Evolutionary conservation across 345 rosid species (phyloP).

Genomic region (Theobroma cacao): DNA sequence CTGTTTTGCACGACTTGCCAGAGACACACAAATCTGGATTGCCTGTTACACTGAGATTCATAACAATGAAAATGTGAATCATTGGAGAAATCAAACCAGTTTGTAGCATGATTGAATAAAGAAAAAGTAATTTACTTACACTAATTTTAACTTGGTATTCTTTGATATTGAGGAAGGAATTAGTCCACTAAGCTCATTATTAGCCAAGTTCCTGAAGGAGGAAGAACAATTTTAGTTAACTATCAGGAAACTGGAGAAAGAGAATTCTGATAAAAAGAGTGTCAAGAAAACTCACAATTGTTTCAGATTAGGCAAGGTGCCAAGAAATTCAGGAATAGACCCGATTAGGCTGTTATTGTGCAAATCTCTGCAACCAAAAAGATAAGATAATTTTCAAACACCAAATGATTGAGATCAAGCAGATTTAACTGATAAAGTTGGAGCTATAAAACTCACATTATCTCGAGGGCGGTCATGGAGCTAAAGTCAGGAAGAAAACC

Average conservation of each 20-base stretch:
- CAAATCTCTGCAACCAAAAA: constrained; percentile 32
- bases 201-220: constrained; percentile 32
- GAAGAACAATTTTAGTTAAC: constrained; percentile 14
- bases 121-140: constrained; percentile 22
- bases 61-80: not conserved
- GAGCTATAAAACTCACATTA: constrained; percentile 28
- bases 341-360: constrained; percentile 36
- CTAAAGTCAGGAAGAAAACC: constrained; percentile 49
- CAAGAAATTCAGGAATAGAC: constrained; percentile 34
- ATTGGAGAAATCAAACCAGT: not conserved
- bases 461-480: constrained; percentile 42
- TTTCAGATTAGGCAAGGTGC: constrained; percentile 31
- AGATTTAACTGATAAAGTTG: not conserved
- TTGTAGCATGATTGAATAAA: not conserved
- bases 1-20: constrained; percentile 29
- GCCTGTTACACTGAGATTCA: constrained; percentile 29
- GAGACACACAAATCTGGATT: constrained; percentile 39
- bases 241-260: not conserved
- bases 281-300: constrained; percentile 24
- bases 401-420: not conserved
- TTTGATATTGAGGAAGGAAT: constrained; percentile 36
- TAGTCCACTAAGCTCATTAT: constrained; percentile 26
- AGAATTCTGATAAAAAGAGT: not conserved
- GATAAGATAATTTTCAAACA: not conserved
- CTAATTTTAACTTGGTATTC: constrained; percentile 28